These are phyloP conservation scores for Metschnikowia rubicola DNA, from an alignment of 805 yeast species.

Conservation along the genomic window DNA sequence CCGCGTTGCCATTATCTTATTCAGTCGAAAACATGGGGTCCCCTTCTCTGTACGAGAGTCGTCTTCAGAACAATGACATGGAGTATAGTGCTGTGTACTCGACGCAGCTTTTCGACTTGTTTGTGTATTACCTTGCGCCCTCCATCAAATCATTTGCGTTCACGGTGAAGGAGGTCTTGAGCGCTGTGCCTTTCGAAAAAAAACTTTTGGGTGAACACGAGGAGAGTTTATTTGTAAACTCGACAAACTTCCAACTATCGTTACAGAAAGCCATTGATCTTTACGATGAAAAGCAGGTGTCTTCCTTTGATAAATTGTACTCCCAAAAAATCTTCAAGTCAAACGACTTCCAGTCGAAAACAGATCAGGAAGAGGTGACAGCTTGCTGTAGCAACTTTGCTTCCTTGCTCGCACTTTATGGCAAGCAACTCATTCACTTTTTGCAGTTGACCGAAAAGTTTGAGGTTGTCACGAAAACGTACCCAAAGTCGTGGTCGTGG, in stretches of 20 bases:
- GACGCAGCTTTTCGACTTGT: slow-evolving; percentile 57
- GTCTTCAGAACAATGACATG: slow-evolving; percentile 17
- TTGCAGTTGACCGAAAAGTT: slow-evolving; percentile 44
- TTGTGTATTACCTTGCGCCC: slow-evolving; percentile 68
- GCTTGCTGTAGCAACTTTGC: slow-evolving; percentile 83
- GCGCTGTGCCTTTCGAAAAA: slow-evolving; percentile 54
- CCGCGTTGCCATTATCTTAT: slow-evolving; percentile 19
- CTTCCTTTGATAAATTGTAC: slow-evolving; percentile 58
- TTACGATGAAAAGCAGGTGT: slow-evolving; percentile 53
- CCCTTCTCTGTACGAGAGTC: slow-evolving; percentile 12
- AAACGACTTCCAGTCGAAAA: slow-evolving; percentile 35
- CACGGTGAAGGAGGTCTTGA: slow-evolving; percentile 59
- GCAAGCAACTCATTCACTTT: slow-evolving; percentile 52
- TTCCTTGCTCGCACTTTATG: slow-evolving; percentile 57
- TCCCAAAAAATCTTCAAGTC: slow-evolving; percentile 48
- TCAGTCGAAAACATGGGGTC: slow-evolving; percentile 28
- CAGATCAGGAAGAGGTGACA: slow-evolving; percentile 76
- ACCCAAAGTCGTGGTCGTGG: slow-evolving; percentile 48
- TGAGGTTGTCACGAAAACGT: slow-evolving; percentile 21
- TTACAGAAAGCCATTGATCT: slow-evolving; percentile 50
- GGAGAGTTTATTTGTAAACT: slow-evolving; percentile 34
- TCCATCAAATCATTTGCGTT: slow-evolving; percentile 63
- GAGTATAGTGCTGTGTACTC: slow-evolving; percentile 27
- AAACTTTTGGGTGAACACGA: slow-evolving; percentile 17
- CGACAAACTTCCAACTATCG: slow-evolving; percentile 45